Evolutionary conservation across 768 basidiomycete genomes (phyloP), one percentile per base, ranked within the genome.

Genomic region (Leccinum disarticulatum): DNA sequence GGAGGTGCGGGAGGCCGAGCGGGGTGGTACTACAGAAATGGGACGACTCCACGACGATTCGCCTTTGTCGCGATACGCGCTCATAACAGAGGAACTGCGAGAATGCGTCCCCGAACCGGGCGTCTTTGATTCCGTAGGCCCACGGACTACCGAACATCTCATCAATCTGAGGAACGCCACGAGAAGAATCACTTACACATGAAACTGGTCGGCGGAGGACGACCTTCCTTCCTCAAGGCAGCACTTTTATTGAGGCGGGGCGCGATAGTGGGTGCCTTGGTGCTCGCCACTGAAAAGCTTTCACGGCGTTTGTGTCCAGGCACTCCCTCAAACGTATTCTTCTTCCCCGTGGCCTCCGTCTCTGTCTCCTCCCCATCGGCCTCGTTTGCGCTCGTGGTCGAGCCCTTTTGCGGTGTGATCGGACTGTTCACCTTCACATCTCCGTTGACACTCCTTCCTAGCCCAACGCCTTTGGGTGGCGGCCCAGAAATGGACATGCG

Each of bases 241-340:
- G 82, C 79, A 53, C 79, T 80, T 64, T 63, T 73, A 62, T 83
- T 83, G 35, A 73, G 67, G 17, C 79, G 71, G 6, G 83, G 83
- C 6, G 68, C 60, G n/a, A 82, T 75, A 1, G 70, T 68, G 9
- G 82, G 82, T 10, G 77, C 63, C 53, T 68, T 70, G 10, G 76
- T 78, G 61, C 81, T 83, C 17, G 87, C 81, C 9, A 94, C 92
- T 6, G 83, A 72, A 61, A 94, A 86, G 14, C 83, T 83, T 68
- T 91, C 89, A 28, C 87, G 77, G 56, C 91, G 80, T 74, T 93
- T 93, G 67, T 94, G 91, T 0, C 91, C 91, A 6, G 92, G 91
- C 3, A 93, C 87, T 35, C 90, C 90, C 0, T 88, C 87, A 65
- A 93, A 94, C 0, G 80, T 83, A 33, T 72, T 71, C 71, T 80